phyloP scores from a whole-genome alignment of 2,329 filamentous ascomycete species.

The Chrysoporthe austroafricana region DNA sequence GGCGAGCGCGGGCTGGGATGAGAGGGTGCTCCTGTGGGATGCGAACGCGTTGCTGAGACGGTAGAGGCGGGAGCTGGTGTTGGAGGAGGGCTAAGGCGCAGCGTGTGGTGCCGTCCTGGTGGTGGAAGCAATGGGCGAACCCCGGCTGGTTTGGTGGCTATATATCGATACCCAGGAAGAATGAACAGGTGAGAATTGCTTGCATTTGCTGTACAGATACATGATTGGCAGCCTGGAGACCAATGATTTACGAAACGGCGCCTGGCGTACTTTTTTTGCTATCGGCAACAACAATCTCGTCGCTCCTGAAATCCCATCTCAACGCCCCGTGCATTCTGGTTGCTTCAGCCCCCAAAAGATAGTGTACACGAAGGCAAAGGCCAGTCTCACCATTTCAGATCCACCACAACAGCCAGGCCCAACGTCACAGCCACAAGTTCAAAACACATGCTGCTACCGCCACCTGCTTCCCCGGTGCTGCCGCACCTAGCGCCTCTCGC shows the following conservation, averaged over 20 bases:
- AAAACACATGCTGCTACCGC: background rate
- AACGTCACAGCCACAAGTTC: slow-evolving; percentile 2
- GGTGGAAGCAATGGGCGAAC: too few relatives aligned
- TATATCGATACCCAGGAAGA: slow-evolving; percentile 27
- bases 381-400: slow-evolving; percentile 5
- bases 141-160: slow-evolving; percentile 2
- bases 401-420: slow-evolving; percentile 10
- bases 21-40: slow-evolving; percentile 90
- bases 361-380: slow-evolving; percentile 12
- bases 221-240: background rate
- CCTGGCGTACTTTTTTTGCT: background rate
- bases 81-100: background rate
- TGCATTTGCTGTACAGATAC: background rate
- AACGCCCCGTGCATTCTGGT: too few relatives aligned
- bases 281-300: background rate
- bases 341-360: background rate
- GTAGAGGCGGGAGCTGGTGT: slow-evolving; percentile 9
- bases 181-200: background rate
- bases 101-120: background rate
- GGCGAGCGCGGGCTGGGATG: slow-evolving; percentile 93
- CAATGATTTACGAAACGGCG: background rate
- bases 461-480: background rate
- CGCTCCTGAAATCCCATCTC: background rate
- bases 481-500: background rate
- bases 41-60: slow-evolving; percentile 57